Conservation (phyloP, 805 yeast genomes). For the Wickerhamiella slavikovae region DNA sequence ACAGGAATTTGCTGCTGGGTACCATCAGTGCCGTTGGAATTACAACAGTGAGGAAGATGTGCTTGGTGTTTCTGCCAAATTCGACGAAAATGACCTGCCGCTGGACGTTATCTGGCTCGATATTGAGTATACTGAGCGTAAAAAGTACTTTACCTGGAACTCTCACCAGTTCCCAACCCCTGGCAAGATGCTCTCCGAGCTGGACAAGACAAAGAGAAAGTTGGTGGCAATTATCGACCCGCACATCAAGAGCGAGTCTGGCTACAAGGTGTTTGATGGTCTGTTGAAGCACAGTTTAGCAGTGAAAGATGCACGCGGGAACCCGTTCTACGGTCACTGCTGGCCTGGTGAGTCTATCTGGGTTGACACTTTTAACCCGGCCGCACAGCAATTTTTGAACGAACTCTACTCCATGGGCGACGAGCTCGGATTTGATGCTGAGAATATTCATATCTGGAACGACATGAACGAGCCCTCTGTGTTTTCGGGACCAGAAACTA, state of each 20-base stretch:
- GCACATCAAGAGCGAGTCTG: slow-evolving; percentile 42
- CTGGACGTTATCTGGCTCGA: slow-evolving; percentile 90
- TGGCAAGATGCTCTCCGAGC: slow-evolving; percentile 36
- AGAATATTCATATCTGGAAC: slow-evolving; percentile 77
- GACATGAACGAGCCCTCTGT: slow-evolving; percentile 98
- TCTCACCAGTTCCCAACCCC: slow-evolving; percentile 55
- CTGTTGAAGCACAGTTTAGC: slow-evolving; percentile 25
- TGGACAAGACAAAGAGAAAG: slow-evolving; percentile 58
- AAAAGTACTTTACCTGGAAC: slow-evolving; percentile 87
- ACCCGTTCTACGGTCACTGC: slow-evolving; percentile 62
- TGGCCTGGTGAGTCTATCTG: slow-evolving; percentile 97
- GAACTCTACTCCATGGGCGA: slow-evolving; percentile 24
- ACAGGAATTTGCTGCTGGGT: slow-evolving; percentile 58
- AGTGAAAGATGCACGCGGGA: slow-evolving; percentile 26
- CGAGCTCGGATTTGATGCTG: slow-evolving; percentile 26
- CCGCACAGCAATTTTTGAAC: slow-evolving; percentile 40
- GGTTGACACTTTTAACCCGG: slow-evolving; percentile 68
- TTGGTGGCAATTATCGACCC: slow-evolving; percentile 81
- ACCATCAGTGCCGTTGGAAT: slow-evolving; percentile 97
- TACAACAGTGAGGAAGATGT: slow-evolving; percentile 80
- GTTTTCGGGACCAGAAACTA: slow-evolving; percentile 85
- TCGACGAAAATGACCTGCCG: slow-evolving; percentile 62
- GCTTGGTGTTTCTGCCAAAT: slow-evolving; percentile 39
- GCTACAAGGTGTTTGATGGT: slow-evolving; percentile 40
- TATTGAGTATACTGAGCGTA: slow-evolving; percentile 71